Evolutionary conservation across 108 stramenopile species (phyloP), one percentile per base, ranked within the genome.

Genomic region (Asterionellopsis glacialis): DNA sequence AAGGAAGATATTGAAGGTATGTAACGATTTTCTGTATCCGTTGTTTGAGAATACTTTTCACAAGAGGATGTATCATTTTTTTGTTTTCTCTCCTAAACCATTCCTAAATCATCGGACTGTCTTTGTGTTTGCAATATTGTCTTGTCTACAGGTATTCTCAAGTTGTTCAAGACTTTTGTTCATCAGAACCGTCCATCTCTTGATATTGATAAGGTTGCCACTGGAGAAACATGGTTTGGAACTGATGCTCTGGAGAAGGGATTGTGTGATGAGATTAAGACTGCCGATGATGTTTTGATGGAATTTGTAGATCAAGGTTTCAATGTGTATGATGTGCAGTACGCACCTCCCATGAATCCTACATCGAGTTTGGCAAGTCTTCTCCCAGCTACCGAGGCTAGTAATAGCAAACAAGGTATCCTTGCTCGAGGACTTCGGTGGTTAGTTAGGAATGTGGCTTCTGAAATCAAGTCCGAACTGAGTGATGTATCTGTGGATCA

Each of bases 161-260:
- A 57, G 5, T 66, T 95, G 43, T 97, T 97, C 73, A 88, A 88
- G 48, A 51, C 61, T 12, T 95, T 90, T 69, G 88, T 97, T 19
- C 51, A 69, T 25, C 67, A 65, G 61, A 85, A 95, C 52, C 80
- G 96, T 11, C 95, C 95, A 1, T 56, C 65, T 23, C 71, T 97
- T 49, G 87, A 95, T 62, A 92, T 97, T 48, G 91, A 95, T 3
- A 51, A 69, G 12, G 90, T 95, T 22, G 92, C 95, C 10, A 97
- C 96, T 10, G 96, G 96, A 1, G 96, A 97, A 54, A 92, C 91
- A 5, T 97, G 96, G 96, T 93, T 93, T 64, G 96, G 93, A 9
- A 68, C 72, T 21, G 89, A 87, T 38, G 96, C 96, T 0, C 64
- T 94, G 41, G 87, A 80, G 43, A 69, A 63, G 45, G 88, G 89